Percentiles rank a stretch among this genome's conserved stretches.
Conservation (phyloP, 164 flowering plant genomes). For the Nymphaea colorata region DNA sequence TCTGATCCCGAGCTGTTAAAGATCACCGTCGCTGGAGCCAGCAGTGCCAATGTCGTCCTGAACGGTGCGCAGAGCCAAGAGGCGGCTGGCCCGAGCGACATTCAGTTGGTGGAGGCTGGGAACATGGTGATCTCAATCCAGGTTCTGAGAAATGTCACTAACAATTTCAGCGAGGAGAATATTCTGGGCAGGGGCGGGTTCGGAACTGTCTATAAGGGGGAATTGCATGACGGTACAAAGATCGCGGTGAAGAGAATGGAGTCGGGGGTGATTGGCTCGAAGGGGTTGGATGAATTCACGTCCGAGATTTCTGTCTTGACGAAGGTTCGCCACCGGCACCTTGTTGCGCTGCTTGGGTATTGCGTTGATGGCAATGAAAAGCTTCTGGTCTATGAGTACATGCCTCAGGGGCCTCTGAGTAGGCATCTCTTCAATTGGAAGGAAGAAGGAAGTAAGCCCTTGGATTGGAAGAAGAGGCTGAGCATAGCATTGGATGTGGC, state of each 20-base stretch:
- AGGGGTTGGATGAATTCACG: slow-evolving; percentile 37
- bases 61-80: slow-evolving; percentile 17
- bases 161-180: slow-evolving; percentile 30
- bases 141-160: slow-evolving; percentile 32
- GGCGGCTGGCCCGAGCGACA: slow-evolving; percentile 14
- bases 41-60: slow-evolving; percentile 10
- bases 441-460: slow-evolving; percentile 14
- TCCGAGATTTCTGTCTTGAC: slow-evolving; percentile 43
- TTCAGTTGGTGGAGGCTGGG: slow-evolving; percentile 21
- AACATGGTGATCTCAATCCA: slow-evolving; percentile 30
- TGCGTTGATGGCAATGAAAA: slow-evolving; percentile 35
- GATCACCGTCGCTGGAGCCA: slow-evolving; percentile 43
- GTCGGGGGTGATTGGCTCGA: slow-evolving; percentile 21
- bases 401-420: slow-evolving; percentile 45
- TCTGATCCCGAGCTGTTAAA: slow-evolving; percentile 49
- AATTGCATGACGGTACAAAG: slow-evolving; percentile 33
- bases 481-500: slow-evolving; percentile 43
- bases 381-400: slow-evolving; percentile 42
- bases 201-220: slow-evolving; percentile 44
- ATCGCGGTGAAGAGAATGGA: slow-evolving; percentile 54
- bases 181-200: slow-evolving; percentile 46
- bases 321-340: slow-evolving; percentile 45
- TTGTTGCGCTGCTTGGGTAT: slow-evolving; percentile 36
- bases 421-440: slow-evolving; percentile 28
- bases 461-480: slow-evolving; percentile 45